Conservation (phyloP, 1,284 basidiomycete genomes). For the Cutaneotrichosporon sp. region DNA sequence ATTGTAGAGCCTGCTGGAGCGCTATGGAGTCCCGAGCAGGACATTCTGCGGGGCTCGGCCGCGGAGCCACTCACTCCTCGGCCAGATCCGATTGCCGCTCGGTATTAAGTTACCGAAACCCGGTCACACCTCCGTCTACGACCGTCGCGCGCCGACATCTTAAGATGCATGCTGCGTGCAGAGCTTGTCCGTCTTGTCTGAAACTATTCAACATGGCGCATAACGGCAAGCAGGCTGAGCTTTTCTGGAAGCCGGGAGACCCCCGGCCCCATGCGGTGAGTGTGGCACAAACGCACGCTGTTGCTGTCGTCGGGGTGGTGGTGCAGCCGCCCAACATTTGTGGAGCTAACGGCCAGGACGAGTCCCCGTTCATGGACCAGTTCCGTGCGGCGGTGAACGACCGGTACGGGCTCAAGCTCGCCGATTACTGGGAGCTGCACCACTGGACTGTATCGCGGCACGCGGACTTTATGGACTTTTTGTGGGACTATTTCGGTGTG, state of each 20-base stretch:
- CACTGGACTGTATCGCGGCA: conserved; percentile 13
- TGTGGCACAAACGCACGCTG: too few species aligned
- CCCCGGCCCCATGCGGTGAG: conserved; percentile 16
- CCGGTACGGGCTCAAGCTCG: conserved; percentile 11
- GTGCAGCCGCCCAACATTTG: not conserved
- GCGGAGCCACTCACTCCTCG: too few species aligned
- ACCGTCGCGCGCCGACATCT: too few species aligned
- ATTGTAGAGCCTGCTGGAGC: too few species aligned
- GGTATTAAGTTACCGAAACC: too few species aligned
- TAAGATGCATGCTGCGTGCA: too few species aligned
- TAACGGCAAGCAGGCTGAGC: conserved; percentile 6
- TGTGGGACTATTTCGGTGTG: conserved; percentile 16
- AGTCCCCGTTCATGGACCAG: conserved; percentile 13
- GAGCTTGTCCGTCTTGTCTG: too few species aligned
- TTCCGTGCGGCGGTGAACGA: conserved; percentile 17
- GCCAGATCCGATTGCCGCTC: too few species aligned
- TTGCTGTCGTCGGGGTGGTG: not conserved
- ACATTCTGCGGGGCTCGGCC: too few species aligned
- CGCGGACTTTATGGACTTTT: conserved; percentile 16
- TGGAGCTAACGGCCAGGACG: conserved; percentile 12
- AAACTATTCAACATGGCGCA: not conserved
- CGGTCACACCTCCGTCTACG: too few species aligned
- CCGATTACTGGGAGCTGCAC: conserved; percentile 20
- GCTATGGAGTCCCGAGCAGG: too few species aligned
- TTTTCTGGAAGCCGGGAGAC: conserved; percentile 21